Base-by-base conservation (phyloP, 495 filamentous ascomycete genomes). In the Corynascus novoguineensis region DNA sequence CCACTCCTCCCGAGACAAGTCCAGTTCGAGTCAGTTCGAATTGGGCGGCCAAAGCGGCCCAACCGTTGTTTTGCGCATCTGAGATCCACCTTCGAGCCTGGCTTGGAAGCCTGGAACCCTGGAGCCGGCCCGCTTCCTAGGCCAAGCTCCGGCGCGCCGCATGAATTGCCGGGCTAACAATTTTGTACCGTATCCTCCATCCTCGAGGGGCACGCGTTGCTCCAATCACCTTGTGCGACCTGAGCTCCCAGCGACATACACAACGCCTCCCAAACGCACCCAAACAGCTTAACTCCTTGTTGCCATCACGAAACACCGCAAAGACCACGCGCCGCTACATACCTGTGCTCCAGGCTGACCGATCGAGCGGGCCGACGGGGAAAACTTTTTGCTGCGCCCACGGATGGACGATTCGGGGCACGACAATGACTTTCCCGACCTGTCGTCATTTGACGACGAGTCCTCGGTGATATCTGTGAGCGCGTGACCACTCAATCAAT, bases 351-450 rank as follows among this genome's bases (percentile, higher is more conserved):
- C 12, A 19, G 15, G 19, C 24, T n/a, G n/a, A 55, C 25, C 21
- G 31, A 24, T 28, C 22, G 49, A 14, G 34, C 53, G 25, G 35
- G 53, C 19, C 38, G 37, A 19, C 50, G 35, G 28, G 45, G 52
- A 41, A 31, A 38, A 62, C 47, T 9, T 37, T 58, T 57, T 14
- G 15, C 46, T 8, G 59, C 50, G 59, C 48, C 59, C 53, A 71
- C 74, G 75, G 69, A 82, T 82, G 80, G 80, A 77, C 68, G 72
- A 76, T 67, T 71, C 76, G 60, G 74, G 74, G 60, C 68, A 69
- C 62, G 71, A 76, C 62, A 71, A 82, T 80, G 78, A 71, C 49
- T 76, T 75, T 60, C 75, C 67, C 25, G 75, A 79, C 64, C 67
- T 71, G 62, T 62, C 68, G 68, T 65, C 70, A 47, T 62, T 70